phyloP scores from a whole-genome alignment of 331 rosid species.

The Telfairia occidentalis region DNA sequence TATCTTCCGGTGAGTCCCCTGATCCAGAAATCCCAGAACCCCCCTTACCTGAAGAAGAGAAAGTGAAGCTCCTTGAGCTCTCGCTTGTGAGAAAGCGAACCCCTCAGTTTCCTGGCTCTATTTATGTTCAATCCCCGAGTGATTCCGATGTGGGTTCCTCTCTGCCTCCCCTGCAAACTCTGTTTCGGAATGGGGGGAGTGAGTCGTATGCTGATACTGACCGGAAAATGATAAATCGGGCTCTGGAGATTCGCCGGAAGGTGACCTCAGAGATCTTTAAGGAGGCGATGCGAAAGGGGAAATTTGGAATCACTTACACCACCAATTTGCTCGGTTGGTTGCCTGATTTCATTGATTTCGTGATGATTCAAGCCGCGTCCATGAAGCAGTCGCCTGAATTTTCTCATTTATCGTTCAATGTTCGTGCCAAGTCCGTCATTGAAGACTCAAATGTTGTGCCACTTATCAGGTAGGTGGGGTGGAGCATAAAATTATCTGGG shows the following conservation, averaged over 20 bases:
- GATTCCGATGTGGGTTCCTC: constrained; percentile 64
- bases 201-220: constrained; percentile 21
- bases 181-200: constrained; percentile 18
- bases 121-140: constrained; percentile 63
- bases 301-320: constrained; percentile 75
- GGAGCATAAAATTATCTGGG: not conserved
- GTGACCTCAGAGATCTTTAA: constrained; percentile 67
- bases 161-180: constrained; percentile 38
- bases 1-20: constrained; percentile 17
- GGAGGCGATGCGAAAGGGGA: constrained; percentile 64
- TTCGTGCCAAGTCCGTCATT: constrained; percentile 65
- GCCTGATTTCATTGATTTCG: constrained; percentile 48
- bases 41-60: constrained; percentile 36
- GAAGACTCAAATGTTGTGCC: constrained; percentile 69
- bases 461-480: constrained; percentile 47
- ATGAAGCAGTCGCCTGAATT: constrained; percentile 57
- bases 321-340: constrained; percentile 40
- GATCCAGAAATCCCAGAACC: constrained; percentile 14
- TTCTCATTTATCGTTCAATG: constrained; percentile 50
- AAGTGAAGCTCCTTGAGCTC: constrained; percentile 50
- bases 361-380: constrained; percentile 80
- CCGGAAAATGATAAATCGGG: constrained; percentile 48
- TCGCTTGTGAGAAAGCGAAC: constrained; percentile 68
- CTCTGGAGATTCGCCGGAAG: constrained; percentile 77
- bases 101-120: constrained; percentile 90